Evolutionary conservation across 441 rosid species (phyloP).

Genomic region (Omphalea diandra): DNA sequence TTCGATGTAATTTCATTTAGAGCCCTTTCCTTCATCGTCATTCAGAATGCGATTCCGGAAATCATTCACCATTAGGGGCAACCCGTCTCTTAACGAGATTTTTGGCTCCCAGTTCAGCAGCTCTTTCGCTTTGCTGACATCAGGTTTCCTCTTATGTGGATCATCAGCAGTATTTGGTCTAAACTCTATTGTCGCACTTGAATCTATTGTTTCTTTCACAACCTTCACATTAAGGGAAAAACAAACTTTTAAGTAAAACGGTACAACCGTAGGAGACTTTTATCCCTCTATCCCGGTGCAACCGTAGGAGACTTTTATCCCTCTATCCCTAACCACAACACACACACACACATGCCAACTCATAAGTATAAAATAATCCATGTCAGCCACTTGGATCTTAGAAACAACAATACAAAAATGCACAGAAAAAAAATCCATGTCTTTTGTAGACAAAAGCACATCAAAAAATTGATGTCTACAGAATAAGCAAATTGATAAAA

Average conservation of each 20-base stretch:
- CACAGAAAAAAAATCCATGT: neutral
- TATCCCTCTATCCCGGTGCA: too few species aligned
- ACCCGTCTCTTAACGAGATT: conserved; percentile 72
- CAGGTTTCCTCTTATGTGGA: conserved; percentile 96
- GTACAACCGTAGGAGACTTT: neutral
- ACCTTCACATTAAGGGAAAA: conserved; percentile 40
- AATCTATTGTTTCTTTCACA: conserved; percentile 85
- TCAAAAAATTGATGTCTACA: too few species aligned
- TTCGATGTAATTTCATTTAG: conserved; percentile 21
- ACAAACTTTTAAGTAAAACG: neutral
- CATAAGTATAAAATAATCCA: neutral
- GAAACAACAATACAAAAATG: neutral
- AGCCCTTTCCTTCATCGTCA: conserved; percentile 75
- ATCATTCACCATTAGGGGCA: conserved; percentile 93
- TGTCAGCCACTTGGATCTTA: neutral
- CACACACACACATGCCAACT: neutral
- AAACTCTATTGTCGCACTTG: conserved; percentile 90
- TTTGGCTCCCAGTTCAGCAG: conserved; percentile 92
- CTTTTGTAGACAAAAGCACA: too few species aligned
- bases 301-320: too few species aligned
- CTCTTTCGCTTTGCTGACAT: conserved; percentile 88
- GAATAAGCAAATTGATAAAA: neutral
- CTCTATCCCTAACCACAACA: too few species aligned
- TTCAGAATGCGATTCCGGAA: conserved; percentile 86
- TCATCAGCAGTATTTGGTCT: conserved; percentile 91